phyloP scores from a whole-genome alignment of 148 eudicot genomes.

The Amaranthus cruentus region DNA sequence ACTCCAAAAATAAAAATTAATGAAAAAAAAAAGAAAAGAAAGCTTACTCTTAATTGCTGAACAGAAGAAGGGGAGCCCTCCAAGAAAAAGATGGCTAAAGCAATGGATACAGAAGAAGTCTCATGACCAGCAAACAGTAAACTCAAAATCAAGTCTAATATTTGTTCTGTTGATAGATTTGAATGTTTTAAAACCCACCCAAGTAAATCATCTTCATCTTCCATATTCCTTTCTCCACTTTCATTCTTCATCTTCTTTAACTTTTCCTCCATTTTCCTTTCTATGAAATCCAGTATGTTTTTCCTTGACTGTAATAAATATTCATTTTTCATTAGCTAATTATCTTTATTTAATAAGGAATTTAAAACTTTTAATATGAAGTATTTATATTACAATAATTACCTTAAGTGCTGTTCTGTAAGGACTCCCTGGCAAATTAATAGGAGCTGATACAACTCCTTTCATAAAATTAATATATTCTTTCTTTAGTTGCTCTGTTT shows the following conservation, averaged over 20 bases:
- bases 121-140: constrained; percentile 96
- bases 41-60: constrained; percentile 61
- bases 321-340: neutral
- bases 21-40: neutral
- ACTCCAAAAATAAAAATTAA: neutral
- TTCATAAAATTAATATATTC: constrained; percentile 98
- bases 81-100: constrained; percentile 83
- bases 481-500: constrained; percentile 81
- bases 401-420: constrained; percentile 88
- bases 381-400: neutral
- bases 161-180: constrained; percentile 82
- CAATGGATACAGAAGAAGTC: constrained; percentile 90
- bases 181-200: constrained; percentile 94
- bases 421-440: constrained; percentile 92
- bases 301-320: constrained; percentile 59
- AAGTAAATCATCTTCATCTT: constrained; percentile 75
- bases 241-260: constrained; percentile 28
- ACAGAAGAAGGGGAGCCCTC: constrained; percentile 66
- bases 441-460: constrained; percentile 90
- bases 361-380: too few species aligned
- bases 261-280: constrained; percentile 71
- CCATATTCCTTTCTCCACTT: constrained; percentile 24
- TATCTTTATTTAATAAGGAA: neutral
- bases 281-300: constrained; percentile 71
- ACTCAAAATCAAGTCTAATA: constrained; percentile 78